These are phyloP conservation scores for Ascochyta clinopodiicola DNA, from an alignment of 2,329 filamentous ascomycete genomes.

Conservation along the genomic window DNA sequence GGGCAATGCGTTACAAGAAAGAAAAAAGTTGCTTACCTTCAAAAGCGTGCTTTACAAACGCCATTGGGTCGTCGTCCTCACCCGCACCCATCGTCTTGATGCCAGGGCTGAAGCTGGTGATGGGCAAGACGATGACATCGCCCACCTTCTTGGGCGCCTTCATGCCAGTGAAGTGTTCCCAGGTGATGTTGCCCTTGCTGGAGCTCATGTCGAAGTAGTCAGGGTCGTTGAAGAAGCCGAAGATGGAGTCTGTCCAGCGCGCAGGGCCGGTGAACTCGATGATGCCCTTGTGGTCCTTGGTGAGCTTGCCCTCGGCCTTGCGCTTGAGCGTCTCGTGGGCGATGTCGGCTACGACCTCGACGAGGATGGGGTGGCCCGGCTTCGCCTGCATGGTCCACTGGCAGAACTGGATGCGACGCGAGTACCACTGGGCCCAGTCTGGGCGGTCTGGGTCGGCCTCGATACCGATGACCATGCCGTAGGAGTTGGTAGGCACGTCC, in stretches of 20 bases:
- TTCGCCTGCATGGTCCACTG: constrained; percentile 99
- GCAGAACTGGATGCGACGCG: constrained; percentile 94
- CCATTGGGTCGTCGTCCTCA: constrained; percentile 90
- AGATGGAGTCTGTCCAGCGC: constrained; percentile 91
- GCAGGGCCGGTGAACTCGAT: constrained; percentile 95
- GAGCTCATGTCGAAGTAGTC: constrained; percentile 83
- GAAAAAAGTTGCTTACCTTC: constrained; percentile 69
- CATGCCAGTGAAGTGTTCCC: constrained; percentile 89
- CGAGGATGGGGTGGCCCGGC: constrained; percentile 88
- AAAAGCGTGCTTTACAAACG: constrained; percentile 96
- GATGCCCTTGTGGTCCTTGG: constrained; percentile 73
- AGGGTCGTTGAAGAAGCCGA: constrained; percentile 91
- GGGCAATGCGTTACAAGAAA: too few species aligned
- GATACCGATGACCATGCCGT: constrained; percentile 91
- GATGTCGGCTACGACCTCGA: constrained; percentile 85
- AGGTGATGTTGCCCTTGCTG: constrained; percentile 78
- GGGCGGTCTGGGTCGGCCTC: constrained; percentile 92
- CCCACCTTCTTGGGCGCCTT: constrained; percentile 83
- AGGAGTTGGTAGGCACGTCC: constrained; percentile 74
- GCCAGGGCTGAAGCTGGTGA: constrained; percentile 96
- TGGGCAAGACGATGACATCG: constrained; percentile 91
- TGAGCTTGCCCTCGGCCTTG: constrained; percentile 72
- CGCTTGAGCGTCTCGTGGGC: constrained; percentile 79
- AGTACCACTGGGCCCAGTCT: constrained; percentile 97
- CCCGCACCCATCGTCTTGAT: constrained; percentile 91